Conservation (phyloP, 164 flowering plant species). For the Berberis vulgaris region DNA sequence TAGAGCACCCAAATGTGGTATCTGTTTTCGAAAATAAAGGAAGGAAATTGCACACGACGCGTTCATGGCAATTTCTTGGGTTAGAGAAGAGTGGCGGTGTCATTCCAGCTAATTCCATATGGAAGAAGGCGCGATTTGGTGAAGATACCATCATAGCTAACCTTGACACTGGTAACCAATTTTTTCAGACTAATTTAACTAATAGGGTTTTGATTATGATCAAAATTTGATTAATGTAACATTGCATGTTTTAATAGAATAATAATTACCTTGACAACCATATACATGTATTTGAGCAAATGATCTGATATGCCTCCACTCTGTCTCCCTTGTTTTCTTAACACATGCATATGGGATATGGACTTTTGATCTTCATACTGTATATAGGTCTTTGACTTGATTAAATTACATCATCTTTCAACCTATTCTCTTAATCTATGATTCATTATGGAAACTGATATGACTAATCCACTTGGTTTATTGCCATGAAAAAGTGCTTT, state of each 20-base stretch:
- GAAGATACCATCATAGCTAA: slow-evolving; percentile 63
- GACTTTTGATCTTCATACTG: not conserved
- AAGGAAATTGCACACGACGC: slow-evolving; percentile 51
- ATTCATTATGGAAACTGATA: not conserved
- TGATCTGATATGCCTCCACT: not conserved
- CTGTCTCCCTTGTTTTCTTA: not conserved
- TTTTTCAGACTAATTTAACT: not conserved
- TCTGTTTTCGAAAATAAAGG: slow-evolving; percentile 50
- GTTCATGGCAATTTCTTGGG: slow-evolving; percentile 58
- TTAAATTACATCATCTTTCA: no score
- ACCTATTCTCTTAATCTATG: not conserved
- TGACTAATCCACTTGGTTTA: not conserved
- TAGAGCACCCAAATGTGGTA: slow-evolving; percentile 56
- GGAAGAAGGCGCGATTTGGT: slow-evolving; percentile 59
- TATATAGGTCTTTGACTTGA: not conserved
- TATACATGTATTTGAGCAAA: no score
- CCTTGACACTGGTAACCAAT: slow-evolving; percentile 53
- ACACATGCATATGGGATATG: not conserved
- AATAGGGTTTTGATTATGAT: no score
- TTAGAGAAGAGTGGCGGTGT: slow-evolving; percentile 28
- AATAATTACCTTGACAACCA: no score
- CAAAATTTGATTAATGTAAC: no score
- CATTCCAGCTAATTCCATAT: slow-evolving; percentile 23
- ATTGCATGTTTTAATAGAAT: no score
- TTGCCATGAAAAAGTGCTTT: not conserved